Percentiles rank a stretch among this genome's conserved stretches.
Conservation (phyloP, 2,329 filamentous ascomycete species). For the Cordyceps militaris region DNA sequence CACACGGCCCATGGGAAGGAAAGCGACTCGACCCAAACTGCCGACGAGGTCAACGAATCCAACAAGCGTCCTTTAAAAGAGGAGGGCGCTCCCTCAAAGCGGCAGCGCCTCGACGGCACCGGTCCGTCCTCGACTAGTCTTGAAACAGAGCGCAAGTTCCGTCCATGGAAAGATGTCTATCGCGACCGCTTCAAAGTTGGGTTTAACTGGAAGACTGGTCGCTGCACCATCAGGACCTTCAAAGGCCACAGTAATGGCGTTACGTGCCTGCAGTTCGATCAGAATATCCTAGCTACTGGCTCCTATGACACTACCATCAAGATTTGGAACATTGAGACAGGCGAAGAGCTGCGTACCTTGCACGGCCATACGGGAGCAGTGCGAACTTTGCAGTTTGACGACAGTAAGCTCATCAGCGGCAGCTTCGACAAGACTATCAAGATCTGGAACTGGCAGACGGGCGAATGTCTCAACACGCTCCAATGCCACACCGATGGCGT, state of each 20-base stretch:
- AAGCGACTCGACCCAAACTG: constrained; percentile 18
- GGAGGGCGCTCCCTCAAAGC: constrained; percentile 28
- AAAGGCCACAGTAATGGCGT: constrained; percentile 76
- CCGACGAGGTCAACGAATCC: constrained; percentile 24
- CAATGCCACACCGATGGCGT: constrained; percentile 75
- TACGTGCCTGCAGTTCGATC: constrained; percentile 56
- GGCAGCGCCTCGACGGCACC: constrained; percentile 23
- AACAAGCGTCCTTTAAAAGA: constrained; percentile 28
- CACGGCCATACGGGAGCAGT: constrained; percentile 77
- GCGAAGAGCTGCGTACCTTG: constrained; percentile 78
- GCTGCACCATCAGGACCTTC: constrained; percentile 77
- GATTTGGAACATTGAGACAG: constrained; percentile 90
- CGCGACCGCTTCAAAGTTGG: constrained; percentile 92
- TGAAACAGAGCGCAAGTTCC: constrained; percentile 41
- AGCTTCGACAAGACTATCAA: constrained; percentile 82
- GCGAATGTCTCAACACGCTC: constrained; percentile 76
- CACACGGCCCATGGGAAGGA: constrained; percentile 46
- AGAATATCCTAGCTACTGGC: constrained; percentile 84
- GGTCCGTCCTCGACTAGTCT: constrained; percentile 27
- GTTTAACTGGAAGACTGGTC: constrained; percentile 94
- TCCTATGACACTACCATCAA: constrained; percentile 95
- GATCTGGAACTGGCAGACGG: constrained; percentile 95
- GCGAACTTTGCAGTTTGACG: constrained; percentile 86
- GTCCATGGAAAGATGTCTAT: constrained; percentile 95
- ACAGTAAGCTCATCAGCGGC: constrained; percentile 83